phyloP scores from a whole-genome alignment of 169 alveolate species.

The Plasmodium gaboni region DNA sequence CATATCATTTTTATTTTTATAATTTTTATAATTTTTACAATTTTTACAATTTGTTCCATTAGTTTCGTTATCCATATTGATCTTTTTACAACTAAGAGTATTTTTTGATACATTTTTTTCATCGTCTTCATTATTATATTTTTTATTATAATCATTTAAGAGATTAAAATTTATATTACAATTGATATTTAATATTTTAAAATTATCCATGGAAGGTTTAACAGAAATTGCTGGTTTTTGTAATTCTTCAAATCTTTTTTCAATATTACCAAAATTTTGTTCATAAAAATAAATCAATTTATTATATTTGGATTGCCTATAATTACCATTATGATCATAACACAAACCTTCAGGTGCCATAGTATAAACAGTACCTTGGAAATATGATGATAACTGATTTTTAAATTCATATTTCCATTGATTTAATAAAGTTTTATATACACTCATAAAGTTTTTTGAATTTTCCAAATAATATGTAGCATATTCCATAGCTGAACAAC shows the following conservation, averaged over 20 bases:
- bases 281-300: slow-evolving; percentile 54
- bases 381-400: slow-evolving; percentile 61
- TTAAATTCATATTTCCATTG: slow-evolving; percentile 67
- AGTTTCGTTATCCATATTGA: slow-evolving; percentile 5
- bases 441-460: slow-evolving; percentile 20
- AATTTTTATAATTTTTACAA: not conserved
- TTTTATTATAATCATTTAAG: not conserved
- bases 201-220: slow-evolving; percentile 4
- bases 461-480: slow-evolving; percentile 70
- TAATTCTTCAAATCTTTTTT: slow-evolving; percentile 44
- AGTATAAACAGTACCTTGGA: slow-evolving; percentile 72
- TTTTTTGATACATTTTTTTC: not conserved
- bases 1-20: not conserved
- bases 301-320: slow-evolving; percentile 70
- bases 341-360: slow-evolving; percentile 77
- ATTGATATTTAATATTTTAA: slow-evolving; percentile 36
- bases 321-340: slow-evolving; percentile 63
- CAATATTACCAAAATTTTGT: slow-evolving; percentile 67
- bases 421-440: slow-evolving; percentile 23
- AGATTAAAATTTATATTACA: slow-evolving; percentile 30
- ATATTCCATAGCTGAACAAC: slow-evolving; percentile 82
- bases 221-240: slow-evolving; percentile 25
- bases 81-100: not conserved
- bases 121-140: not conserved
- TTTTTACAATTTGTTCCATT: not conserved